These are phyloP conservation scores for Tetragonia tetragonoides DNA, from an alignment of 148 eudicot genomes.

Conservation along the genomic window DNA sequence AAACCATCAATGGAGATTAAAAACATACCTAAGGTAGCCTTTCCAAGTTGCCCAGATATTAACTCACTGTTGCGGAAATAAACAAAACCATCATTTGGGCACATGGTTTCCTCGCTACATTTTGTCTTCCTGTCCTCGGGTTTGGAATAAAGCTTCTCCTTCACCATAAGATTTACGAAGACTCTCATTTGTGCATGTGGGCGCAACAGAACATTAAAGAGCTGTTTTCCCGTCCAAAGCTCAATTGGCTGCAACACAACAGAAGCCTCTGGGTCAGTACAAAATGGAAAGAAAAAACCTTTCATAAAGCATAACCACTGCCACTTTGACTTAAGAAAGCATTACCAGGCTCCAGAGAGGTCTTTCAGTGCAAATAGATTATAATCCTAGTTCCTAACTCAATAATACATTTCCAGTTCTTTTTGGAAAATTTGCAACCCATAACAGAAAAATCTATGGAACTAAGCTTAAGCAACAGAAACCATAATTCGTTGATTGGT, in stretches of 20 bases:
- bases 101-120: constrained; percentile 62
- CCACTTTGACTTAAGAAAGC: not conserved
- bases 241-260: constrained; percentile 78
- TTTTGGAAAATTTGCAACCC: too few species aligned
- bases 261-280: constrained; percentile 12
- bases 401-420: too few species aligned
- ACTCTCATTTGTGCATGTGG: constrained; percentile 78
- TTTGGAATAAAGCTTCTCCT: constrained; percentile 60
- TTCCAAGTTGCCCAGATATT: constrained; percentile 89
- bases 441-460: too few species aligned
- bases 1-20: not conserved
- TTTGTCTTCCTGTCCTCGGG: constrained; percentile 29
- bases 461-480: too few species aligned
- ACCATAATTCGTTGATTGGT: too few species aligned
- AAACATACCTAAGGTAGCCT: constrained; percentile 85
- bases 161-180: constrained; percentile 80
- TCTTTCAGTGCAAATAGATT: too few species aligned
- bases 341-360: not conserved
- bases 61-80: constrained; percentile 93
- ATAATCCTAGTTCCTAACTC: too few species aligned
- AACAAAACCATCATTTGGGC: constrained; percentile 82
- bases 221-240: constrained; percentile 98
- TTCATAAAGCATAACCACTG: not conserved
- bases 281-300: not conserved
- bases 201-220: constrained; percentile 79